Evolutionary conservation across 2,329 filamentous ascomycete genomes (phyloP), one percentile per base, ranked within the genome.

Genomic region (Cladorrhinum sp.): DNA sequence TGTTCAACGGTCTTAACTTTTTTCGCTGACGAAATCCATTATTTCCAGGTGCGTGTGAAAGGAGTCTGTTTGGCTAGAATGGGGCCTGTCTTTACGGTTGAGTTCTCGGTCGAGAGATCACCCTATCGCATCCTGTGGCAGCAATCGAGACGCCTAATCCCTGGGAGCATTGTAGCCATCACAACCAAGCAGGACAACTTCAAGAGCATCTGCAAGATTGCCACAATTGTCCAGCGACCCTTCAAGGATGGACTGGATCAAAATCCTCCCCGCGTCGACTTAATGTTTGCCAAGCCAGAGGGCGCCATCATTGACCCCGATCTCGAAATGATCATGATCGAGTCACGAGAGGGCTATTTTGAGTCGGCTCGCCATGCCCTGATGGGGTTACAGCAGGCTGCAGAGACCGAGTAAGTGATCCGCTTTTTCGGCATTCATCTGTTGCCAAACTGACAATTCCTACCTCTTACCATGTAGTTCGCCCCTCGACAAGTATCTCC

Each of bases 311-410:
- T 96, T 53, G 89, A 96, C 67, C 86, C 91, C 0, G 80, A 82
- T 16, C 73, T 82, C 32, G 85, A 89, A 66, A 87, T 87, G 72
- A 74, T 93, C 10, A 96, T 96, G 90, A 76, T 96, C 0, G 91
- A 96, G 69, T 82, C 89, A 1, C 82, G 87, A 2, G 73, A 74
- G 0, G 87, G 89, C 0, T 96, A 92, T 70, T 96, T 85, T 64
- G 93, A 97, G 72, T 85, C 90, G 0, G 81, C 85, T 38, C 82
- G 90, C 0, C 85, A 96, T 70, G 88, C 87, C 0, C 79, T 97
- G 70, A 77, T 84, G 13, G 88, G 89, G 0, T 74, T 96, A 1
- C 91, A 96, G 59, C 76, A 76, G 79, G 85, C 74, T 71, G 74
- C 75, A 1, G 25, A 51, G n/a, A 63, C 57, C 6, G 50, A 64